Evolutionary conservation across 192 early-diverging fungal genomes (phyloP).

Genomic region (Piromyces finnis): DNA sequence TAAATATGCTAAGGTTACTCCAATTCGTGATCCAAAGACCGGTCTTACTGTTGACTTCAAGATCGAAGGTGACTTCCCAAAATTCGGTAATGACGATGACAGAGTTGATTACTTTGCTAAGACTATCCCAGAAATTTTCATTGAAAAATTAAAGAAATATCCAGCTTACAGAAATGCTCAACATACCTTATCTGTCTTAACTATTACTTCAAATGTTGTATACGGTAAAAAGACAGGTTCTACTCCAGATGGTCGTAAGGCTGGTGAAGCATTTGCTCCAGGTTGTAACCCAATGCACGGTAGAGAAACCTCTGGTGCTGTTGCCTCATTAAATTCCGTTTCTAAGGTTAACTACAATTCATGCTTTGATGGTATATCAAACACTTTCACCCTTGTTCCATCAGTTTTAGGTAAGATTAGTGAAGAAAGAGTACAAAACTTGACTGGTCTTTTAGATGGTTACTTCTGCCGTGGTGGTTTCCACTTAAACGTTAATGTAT

Average conservation of each 20-base stretch:
- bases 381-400: slow-evolving; percentile 7
- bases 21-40: slow-evolving; percentile 8
- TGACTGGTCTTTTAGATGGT: slow-evolving; percentile 6
- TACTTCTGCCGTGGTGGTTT: slow-evolving; percentile 3
- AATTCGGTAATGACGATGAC: slow-evolving; percentile 8
- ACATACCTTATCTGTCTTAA: slow-evolving; percentile 6
- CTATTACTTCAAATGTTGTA: slow-evolving; percentile 7
- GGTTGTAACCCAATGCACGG: slow-evolving; percentile 8
- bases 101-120: slow-evolving; percentile 4
- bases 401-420: slow-evolving; percentile 1
- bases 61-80: slow-evolving; percentile 9
- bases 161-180: slow-evolving; percentile 8
- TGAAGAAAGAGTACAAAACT: slow-evolving; percentile 5
- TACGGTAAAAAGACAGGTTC: slow-evolving; percentile 7
- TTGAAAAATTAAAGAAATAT: slow-evolving; percentile 4
- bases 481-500: slow-evolving; percentile 8
- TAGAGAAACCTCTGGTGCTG: slow-evolving; percentile 4
- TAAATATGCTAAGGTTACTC: slow-evolving; percentile 6
- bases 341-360: slow-evolving; percentile 4
- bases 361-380: slow-evolving; percentile 7
- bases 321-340: slow-evolving; percentile 6
- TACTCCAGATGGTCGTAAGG: slow-evolving; percentile 6
- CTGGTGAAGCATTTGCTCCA: slow-evolving; percentile 6
- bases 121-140: slow-evolving; percentile 3
- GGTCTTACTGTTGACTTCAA: slow-evolving; percentile 8